Conservation (phyloP, 2,329 filamentous ascomycete genomes). For the Phyllachora maydis region DNA sequence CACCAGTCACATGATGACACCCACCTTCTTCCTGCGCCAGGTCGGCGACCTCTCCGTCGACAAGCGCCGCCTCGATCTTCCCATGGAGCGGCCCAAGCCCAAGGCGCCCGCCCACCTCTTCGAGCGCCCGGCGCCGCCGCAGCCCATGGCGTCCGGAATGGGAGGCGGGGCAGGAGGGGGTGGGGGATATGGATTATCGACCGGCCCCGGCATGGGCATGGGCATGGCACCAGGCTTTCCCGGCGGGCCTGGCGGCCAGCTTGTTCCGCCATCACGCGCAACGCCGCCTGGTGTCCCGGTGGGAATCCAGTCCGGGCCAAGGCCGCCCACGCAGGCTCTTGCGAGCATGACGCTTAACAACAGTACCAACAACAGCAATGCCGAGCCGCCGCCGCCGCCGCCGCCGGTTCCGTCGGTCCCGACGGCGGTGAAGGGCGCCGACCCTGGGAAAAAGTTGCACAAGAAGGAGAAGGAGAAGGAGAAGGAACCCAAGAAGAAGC, state of each 20-base stretch:
- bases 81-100: conserved; percentile 59
- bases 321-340: conserved; percentile 33
- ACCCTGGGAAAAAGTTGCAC: no score
- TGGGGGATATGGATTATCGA: background rate
- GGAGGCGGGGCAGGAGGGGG: conserved; percentile 4
- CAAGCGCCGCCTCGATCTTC: conserved; percentile 58
- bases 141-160: conserved; percentile 15
- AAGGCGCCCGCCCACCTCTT: conserved; percentile 74
- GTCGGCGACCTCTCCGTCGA: conserved; percentile 60
- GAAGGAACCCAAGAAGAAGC: conserved; percentile 19
- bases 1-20: conserved; percentile 84
- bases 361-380: conserved; percentile 4
- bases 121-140: conserved; percentile 39
- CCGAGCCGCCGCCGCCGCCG: no score
- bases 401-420: no score
- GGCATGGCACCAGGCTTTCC: conserved; percentile 9
- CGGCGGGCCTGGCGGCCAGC: no score
- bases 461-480: no score
- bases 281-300: no score
- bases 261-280: no score
- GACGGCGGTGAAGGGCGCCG: no score
- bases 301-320: no score
- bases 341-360: conserved; percentile 27
- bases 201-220: conserved; percentile 7
- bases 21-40: conserved; percentile 64